Conservation (phyloP, 805 yeast species). For the Sporopachydermia quercuum region DNA sequence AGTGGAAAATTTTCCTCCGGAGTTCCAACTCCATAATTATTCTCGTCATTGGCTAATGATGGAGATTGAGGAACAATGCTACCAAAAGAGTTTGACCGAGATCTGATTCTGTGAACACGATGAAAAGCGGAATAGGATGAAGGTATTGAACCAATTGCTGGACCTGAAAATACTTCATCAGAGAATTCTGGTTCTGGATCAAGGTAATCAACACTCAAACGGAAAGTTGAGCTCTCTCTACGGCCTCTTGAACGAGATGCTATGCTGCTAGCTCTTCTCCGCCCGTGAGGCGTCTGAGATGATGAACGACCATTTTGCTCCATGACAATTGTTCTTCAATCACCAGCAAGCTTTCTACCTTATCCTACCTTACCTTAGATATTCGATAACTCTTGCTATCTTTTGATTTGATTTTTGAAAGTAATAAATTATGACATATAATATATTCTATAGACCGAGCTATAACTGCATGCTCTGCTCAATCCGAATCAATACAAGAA, state of each 20-base stretch:
- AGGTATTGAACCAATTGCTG: constrained; percentile 55
- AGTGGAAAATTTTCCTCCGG: constrained; percentile 3
- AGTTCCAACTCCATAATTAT: constrained; percentile 5
- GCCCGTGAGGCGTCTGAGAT: too few relatives aligned
- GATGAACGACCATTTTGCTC: too few relatives aligned
- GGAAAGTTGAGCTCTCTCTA: neutral
- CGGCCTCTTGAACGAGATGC: neutral
- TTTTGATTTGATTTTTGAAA: too few relatives aligned
- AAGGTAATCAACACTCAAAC: neutral
- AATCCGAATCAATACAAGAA: too few relatives aligned
- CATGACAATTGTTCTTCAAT: too few relatives aligned
- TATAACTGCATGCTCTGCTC: too few relatives aligned
- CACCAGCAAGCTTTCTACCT: too few relatives aligned
- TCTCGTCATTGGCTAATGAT: too few relatives aligned
- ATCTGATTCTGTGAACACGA: constrained; percentile 18
- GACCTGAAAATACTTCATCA: constrained; percentile 56
- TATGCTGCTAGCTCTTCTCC: neutral
- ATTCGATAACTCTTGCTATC: too few relatives aligned
- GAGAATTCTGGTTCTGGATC: neutral
- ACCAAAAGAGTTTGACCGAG: constrained; percentile 7
- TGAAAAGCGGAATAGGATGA: constrained; percentile 57
- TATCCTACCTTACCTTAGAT: too few relatives aligned
- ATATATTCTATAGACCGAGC: too few relatives aligned
- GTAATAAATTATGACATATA: too few relatives aligned
- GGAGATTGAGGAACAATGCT: neutral